Conservation (phyloP, 352 stramenopile genomes). For the Globisporangium spinosum region DNA sequence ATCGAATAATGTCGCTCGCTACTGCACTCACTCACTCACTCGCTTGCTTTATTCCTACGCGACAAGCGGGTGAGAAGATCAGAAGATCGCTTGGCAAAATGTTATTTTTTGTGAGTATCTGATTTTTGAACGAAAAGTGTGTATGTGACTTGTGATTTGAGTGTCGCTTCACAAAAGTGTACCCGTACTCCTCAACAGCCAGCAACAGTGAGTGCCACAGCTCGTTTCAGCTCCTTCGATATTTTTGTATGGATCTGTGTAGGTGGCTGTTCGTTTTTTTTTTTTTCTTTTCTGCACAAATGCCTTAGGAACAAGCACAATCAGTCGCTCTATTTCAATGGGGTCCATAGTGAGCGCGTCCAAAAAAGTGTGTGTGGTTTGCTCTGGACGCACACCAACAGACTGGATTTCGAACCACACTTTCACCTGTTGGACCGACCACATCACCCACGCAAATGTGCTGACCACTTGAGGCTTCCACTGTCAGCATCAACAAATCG, state of each 20-base stretch:
- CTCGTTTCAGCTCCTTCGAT: conserved; percentile 1
- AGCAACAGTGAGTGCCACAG: neutral
- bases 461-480: conserved; percentile 4
- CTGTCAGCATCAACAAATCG: neutral
- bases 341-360: neutral
- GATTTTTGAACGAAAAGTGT: neutral
- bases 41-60: no score
- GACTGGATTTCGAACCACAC: neutral
- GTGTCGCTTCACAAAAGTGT: neutral
- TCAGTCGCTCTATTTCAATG: neutral
- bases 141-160: neutral
- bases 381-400: neutral
- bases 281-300: neutral
- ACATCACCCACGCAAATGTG: neutral
- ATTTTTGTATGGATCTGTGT: neutral
- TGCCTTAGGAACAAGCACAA: neutral
- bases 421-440: neutral
- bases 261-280: neutral
- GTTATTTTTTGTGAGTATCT: neutral
- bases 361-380: neutral
- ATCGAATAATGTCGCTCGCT: neutral
- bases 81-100: no score
- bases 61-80: no score
- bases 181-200: neutral
- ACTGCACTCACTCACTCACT: neutral